Conservation (phyloP, 805 yeast species). For the Teunomyces lycoperdinae region DNA sequence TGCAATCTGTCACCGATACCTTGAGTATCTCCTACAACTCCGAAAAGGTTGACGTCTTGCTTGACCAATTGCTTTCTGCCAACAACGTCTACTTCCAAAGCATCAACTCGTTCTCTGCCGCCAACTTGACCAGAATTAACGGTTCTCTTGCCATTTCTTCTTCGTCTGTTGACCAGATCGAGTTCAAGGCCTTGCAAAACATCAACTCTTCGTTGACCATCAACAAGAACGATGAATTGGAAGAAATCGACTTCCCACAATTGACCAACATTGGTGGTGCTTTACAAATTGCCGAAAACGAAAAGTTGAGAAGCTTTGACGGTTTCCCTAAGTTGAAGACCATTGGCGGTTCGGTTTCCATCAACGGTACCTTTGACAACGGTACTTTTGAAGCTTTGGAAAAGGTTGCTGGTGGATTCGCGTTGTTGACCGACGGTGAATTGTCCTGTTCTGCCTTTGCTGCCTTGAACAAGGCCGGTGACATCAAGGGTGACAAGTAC, state of each 20-base stretch:
- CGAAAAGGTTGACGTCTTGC: conserved; percentile 63
- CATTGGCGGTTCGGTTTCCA: conserved; percentile 84
- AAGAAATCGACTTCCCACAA: conserved; percentile 62
- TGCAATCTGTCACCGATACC: conserved; percentile 69
- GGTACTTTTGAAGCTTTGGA: conserved; percentile 72
- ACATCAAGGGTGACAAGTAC: conserved; percentile 87
- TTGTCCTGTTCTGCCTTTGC: conserved; percentile 80
- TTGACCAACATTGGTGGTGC: conserved; percentile 88
- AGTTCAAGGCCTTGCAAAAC: conserved; percentile 50
- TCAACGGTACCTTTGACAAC: conserved; percentile 76
- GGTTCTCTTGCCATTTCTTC: conserved; percentile 78
- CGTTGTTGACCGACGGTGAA: conserved; percentile 63
- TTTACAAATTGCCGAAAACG: conserved; percentile 84
- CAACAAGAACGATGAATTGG: conserved; percentile 69
- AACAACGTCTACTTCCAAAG: conserved; percentile 84
- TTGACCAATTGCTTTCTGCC: conserved; percentile 76
- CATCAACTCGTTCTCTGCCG: conserved; percentile 68
- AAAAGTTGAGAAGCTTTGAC: conserved; percentile 57
- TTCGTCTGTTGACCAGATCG: conserved; percentile 60
- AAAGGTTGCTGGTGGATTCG: conserved; percentile 91
- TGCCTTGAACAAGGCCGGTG: conserved; percentile 69
- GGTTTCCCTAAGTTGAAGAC: conserved; percentile 73
- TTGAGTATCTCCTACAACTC: conserved; percentile 86
- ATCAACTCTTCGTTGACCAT: conserved; percentile 84
- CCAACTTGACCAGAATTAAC: conserved; percentile 68